Conservation (phyloP, 139 green algal genomes). For the Nannochloris sp. region DNA sequence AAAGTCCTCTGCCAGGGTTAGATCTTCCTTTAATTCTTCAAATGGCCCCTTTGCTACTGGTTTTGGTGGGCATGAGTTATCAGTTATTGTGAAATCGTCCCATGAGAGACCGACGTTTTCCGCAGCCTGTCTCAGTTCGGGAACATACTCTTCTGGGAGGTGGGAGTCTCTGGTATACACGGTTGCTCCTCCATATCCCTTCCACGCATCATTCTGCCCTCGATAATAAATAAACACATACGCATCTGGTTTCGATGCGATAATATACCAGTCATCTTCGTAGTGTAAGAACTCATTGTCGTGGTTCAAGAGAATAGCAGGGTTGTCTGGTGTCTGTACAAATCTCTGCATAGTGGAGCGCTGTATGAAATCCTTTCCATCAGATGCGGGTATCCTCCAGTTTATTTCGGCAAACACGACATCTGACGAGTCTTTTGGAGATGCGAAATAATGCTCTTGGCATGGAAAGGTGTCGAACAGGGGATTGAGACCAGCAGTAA, state of each 20-base stretch:
- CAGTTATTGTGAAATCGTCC: slow-evolving; percentile 60
- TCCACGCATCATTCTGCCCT: slow-evolving; percentile 82
- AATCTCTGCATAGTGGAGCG: slow-evolving; percentile 63
- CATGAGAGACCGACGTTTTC: slow-evolving; percentile 43
- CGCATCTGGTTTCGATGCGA: slow-evolving; percentile 57
- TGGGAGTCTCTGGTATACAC: slow-evolving; percentile 42
- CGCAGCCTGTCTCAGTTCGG: slow-evolving; percentile 35
- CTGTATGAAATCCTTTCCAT: slow-evolving; percentile 63
- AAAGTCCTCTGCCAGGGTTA: slow-evolving; percentile 18
- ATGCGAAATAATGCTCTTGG: slow-evolving; percentile 63
- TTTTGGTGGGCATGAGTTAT: slow-evolving; percentile 72
- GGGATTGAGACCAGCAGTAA: slow-evolving; percentile 72
- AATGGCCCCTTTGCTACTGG: slow-evolving; percentile 26
- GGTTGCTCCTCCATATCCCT: slow-evolving; percentile 71
- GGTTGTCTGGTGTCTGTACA: slow-evolving; percentile 29
- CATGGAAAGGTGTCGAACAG: slow-evolving; percentile 85
- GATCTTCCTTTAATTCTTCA: slow-evolving; percentile 17
- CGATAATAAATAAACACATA: slow-evolving; percentile 83
- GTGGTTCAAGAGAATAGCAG: slow-evolving; percentile 59
- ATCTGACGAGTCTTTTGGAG: slow-evolving; percentile 15
- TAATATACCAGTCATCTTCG: slow-evolving; percentile 81
- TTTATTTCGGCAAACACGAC: slow-evolving; percentile 59
- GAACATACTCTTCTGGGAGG: slow-evolving; percentile 46
- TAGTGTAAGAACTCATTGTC: slow-evolving; percentile 81
- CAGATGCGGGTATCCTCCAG: slow-evolving; percentile 53